phyloP scores from a whole-genome alignment of 371 early-diverging fungal species.

The Mortierella sp. region DNA sequence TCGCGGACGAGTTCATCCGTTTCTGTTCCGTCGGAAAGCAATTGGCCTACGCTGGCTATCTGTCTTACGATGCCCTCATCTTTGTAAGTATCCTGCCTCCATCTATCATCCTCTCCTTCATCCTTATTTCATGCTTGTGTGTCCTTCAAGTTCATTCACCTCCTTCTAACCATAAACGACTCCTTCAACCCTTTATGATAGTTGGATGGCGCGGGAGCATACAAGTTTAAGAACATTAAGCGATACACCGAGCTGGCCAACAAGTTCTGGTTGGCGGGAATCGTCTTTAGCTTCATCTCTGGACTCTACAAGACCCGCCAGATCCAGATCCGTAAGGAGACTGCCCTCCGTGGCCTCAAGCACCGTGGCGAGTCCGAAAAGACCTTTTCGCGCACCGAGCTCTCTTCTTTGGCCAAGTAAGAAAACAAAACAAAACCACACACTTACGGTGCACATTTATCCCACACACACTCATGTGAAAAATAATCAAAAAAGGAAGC shows the following conservation, averaged over 20 bases:
- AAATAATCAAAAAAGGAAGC: neutral
- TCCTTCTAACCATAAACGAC: neutral
- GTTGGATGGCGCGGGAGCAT: slow-evolving; percentile 64
- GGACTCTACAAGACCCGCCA: slow-evolving; percentile 71
- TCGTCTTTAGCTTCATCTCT: slow-evolving; percentile 65
- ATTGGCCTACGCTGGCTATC: slow-evolving; percentile 64
- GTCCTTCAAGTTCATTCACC: neutral
- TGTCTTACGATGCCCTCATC: slow-evolving; percentile 64
- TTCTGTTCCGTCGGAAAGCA: slow-evolving; percentile 61
- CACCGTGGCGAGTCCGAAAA: slow-evolving; percentile 37
- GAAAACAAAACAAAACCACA: neutral
- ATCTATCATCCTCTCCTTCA: slow-evolving; percentile 5
- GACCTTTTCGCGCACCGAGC: slow-evolving; percentile 30
- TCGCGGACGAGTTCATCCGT: slow-evolving; percentile 63
- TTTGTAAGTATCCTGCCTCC: slow-evolving; percentile 60
- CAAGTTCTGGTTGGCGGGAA: slow-evolving; percentile 74
- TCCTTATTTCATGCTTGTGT: neutral
- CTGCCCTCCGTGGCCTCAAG: slow-evolving; percentile 37
- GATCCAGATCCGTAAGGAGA: slow-evolving; percentile 45
- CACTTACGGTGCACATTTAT: neutral
- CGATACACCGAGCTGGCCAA: slow-evolving; percentile 62
- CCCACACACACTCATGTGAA: slow-evolving; percentile 3
- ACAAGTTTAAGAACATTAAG: slow-evolving; percentile 64
- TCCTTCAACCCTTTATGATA: slow-evolving; percentile 13
- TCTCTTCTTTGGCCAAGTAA: slow-evolving; percentile 31